phyloP scores from a whole-genome alignment of 768 basidiomycete genomes.

The Mycena alexandri region DNA sequence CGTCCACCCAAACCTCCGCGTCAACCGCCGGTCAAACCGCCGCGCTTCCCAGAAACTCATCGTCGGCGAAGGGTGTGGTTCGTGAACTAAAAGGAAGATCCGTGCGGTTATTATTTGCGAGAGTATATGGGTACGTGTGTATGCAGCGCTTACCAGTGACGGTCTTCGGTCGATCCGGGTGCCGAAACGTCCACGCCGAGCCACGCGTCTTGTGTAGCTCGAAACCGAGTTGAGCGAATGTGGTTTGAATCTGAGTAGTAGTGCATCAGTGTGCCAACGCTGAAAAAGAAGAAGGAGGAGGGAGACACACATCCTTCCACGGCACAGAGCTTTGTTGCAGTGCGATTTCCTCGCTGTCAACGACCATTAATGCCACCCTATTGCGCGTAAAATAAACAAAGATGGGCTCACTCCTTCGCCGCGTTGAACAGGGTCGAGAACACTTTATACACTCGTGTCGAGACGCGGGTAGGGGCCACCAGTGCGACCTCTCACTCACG shows the following conservation, averaged over 20 bases:
- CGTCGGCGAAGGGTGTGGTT: constrained; percentile 22
- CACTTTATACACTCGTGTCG: constrained; percentile 5
- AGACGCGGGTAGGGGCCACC: neutral
- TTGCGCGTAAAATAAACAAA: no score
- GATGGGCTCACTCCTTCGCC: neutral
- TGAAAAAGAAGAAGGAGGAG: no score
- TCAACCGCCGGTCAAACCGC: constrained; percentile 16
- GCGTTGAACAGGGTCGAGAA: constrained; percentile 14
- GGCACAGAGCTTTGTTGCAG: no score
- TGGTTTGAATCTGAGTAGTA: constrained; percentile 8
- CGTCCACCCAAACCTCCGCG: constrained; percentile 16
- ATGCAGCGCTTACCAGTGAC: constrained; percentile 12
- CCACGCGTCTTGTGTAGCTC: constrained; percentile 12
- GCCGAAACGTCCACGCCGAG: constrained; percentile 26
- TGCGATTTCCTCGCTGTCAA: no score
- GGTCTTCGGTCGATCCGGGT: constrained; percentile 4
- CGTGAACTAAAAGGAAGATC: constrained; percentile 8
- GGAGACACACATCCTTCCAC: no score
- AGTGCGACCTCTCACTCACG: no score
- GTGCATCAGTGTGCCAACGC: no score
- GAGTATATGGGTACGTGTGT: neutral
- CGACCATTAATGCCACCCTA: no score
- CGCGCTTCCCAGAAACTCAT: constrained; percentile 26
- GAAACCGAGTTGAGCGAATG: constrained; percentile 15
- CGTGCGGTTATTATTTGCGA: neutral